A percentile compares a stretch with the other conserved stretches of the same genome.
These are phyloP conservation scores for Craspedostauros australis DNA, from an alignment of 108 stramenopile species.

Conservation along the genomic window DNA sequence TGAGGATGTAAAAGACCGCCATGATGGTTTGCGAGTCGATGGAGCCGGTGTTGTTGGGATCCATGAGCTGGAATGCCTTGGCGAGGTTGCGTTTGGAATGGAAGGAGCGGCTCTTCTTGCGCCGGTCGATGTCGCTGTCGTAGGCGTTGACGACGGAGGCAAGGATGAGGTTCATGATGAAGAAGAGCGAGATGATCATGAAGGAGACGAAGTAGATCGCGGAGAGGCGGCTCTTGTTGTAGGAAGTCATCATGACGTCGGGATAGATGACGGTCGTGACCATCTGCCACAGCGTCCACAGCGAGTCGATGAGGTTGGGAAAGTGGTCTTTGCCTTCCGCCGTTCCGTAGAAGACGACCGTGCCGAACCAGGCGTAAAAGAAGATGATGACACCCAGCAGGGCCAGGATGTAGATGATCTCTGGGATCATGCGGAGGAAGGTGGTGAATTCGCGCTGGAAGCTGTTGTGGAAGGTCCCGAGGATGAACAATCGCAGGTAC, in stretches of 20 bases:
- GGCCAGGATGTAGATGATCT: constrained; percentile 9
- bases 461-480: constrained; percentile 25
- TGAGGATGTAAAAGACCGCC: constrained; percentile 55
- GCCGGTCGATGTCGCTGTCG: constrained; percentile 33
- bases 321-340: constrained; percentile 49
- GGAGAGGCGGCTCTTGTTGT: constrained; percentile 58
- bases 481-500: constrained; percentile 41
- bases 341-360: constrained; percentile 51
- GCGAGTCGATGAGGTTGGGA: constrained; percentile 49
- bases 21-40: constrained; percentile 55
- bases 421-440: constrained; percentile 28
- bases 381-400: constrained; percentile 4
- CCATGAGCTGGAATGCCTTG: constrained; percentile 55
- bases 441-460: constrained; percentile 44
- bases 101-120: constrained; percentile 19
- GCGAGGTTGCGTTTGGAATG: constrained; percentile 28
- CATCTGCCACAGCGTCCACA: constrained; percentile 21
- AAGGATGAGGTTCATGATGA: constrained; percentile 73
- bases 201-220: constrained; percentile 62
- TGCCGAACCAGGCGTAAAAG: constrained; percentile 71
- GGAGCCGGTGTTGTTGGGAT: constrained; percentile 20
- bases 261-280: constrained; percentile 84
- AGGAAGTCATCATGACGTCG: constrained; percentile 76
- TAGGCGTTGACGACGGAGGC: constrained; percentile 58
- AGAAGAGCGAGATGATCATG: constrained; percentile 71